A percentile compares a stretch with the other conserved stretches of the same genome.
Evolutionary conservation across 2,329 filamentous ascomycete species (phyloP).

Genomic region (Fusarium mundagurra): DNA sequence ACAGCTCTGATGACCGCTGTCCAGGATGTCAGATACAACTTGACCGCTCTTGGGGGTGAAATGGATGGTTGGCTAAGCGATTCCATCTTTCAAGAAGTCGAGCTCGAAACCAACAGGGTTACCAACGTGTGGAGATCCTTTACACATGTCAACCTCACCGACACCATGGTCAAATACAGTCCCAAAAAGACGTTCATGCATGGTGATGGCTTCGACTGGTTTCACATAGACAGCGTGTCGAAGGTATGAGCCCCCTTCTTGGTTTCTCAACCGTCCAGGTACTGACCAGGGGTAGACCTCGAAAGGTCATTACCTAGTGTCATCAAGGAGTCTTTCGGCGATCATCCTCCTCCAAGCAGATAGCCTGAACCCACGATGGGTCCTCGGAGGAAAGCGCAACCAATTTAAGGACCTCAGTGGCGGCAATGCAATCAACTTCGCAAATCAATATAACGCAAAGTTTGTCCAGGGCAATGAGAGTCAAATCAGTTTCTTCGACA

Average conservation of each 20-base stretch:
- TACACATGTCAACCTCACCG: conserved; percentile 33
- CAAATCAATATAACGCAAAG: conserved; percentile 60
- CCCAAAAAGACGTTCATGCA: conserved; percentile 30
- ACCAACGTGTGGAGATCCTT: conserved; percentile 41
- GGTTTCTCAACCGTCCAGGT: background rate
- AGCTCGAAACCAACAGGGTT: conserved; percentile 34
- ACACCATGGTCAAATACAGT: conserved; percentile 32
- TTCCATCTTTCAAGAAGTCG: conserved; percentile 39
- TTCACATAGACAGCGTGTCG: conserved; percentile 43
- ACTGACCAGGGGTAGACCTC: conserved; percentile 29
- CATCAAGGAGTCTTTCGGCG: conserved; percentile 43
- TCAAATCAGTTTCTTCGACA: conserved; percentile 63
- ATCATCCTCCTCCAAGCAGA: conserved; percentile 44
- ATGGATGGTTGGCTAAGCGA: conserved; percentile 37
- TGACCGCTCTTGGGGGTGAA: conserved; percentile 32
- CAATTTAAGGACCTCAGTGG: conserved; percentile 47
- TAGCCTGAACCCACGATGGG: conserved; percentile 46
- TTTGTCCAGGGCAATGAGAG: conserved; percentile 58
- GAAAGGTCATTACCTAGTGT: conserved; percentile 48
- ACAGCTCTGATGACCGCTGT: conserved; percentile 38
- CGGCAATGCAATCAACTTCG: conserved; percentile 48
- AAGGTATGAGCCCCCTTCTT: conserved; percentile 22
- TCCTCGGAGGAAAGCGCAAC: conserved; percentile 48
- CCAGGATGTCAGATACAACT: conserved; percentile 38
- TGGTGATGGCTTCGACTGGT: conserved; percentile 42